Conservation (phyloP, 1,139 yeast genomes). For the Kodamaea sp. region DNA sequence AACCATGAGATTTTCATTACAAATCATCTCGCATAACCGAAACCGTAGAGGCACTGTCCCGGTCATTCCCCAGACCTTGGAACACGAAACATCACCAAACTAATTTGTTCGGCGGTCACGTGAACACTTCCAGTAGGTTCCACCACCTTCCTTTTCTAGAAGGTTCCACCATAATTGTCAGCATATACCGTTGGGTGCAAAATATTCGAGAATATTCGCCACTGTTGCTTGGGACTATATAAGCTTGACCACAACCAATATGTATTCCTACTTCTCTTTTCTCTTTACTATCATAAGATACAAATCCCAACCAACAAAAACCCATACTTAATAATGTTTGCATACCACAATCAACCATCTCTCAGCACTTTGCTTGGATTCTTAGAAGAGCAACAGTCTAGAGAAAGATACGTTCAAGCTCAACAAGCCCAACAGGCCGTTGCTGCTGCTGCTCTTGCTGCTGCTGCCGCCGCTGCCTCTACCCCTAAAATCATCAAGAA, state of each 20-base stretch:
- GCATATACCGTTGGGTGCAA: slow-evolving; percentile 8
- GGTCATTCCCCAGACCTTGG: no score
- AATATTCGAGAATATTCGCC: slow-evolving; percentile 3
- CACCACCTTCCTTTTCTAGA: slow-evolving; percentile 4
- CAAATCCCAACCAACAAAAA: neutral
- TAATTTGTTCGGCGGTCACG: neutral
- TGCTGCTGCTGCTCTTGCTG: slow-evolving; percentile 5
- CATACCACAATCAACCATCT: slow-evolving; percentile 10
- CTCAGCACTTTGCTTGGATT: slow-evolving; percentile 6
- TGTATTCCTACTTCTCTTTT: neutral
- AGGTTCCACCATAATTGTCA: slow-evolving; percentile 2
- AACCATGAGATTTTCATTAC: no score
- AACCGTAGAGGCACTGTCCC: no score
- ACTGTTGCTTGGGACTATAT: no score
- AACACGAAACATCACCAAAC: neutral
- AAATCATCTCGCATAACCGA: no score
- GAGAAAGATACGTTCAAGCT: slow-evolving; percentile 14
- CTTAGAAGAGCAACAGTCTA: slow-evolving; percentile 13
- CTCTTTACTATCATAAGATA: neutral
- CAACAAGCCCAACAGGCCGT: slow-evolving; percentile 2
- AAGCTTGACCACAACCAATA: no score
- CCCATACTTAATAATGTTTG: slow-evolving; percentile 9
- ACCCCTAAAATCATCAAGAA: slow-evolving; percentile 37
- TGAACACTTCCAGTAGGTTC: slow-evolving; percentile 1
- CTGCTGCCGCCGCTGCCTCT: slow-evolving; percentile 6